Evolutionary conservation across 2,329 filamentous ascomycete species (phyloP).

Genomic region (Fusarium sp.): DNA sequence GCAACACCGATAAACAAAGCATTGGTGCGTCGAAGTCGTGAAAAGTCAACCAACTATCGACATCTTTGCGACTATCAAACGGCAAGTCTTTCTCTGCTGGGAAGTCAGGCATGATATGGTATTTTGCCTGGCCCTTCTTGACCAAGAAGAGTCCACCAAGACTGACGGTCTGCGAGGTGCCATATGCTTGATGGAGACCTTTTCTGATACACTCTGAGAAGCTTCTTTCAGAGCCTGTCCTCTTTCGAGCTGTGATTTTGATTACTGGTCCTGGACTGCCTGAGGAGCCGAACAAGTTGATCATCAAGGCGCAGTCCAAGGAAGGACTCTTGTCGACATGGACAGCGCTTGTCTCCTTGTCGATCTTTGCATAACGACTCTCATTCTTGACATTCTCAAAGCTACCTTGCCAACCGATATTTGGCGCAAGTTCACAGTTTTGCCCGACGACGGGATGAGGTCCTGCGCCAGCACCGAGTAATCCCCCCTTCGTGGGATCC

Average conservation of each 20-base stretch:
- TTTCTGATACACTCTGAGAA: not conserved
- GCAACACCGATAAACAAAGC: rapidly evolving
- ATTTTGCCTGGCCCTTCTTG: not conserved
- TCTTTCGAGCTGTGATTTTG: conserved; percentile 47
- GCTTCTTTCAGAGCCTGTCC: not conserved
- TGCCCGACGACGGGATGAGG: not conserved
- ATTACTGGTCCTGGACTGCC: conserved; percentile 48
- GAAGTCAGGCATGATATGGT: not conserved
- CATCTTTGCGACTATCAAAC: not conserved
- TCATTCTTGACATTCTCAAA: not conserved
- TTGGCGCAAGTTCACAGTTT: not conserved
- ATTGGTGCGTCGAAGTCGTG: not conserved
- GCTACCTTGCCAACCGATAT: not conserved
- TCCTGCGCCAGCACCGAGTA: not conserved
- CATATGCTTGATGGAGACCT: not conserved
- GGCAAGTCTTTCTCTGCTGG: not conserved
- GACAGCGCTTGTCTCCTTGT: conserved; percentile 25
- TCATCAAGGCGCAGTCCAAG: conserved; percentile 53
- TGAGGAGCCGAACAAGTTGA: conserved; percentile 53
- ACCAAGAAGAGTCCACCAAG: not conserved
- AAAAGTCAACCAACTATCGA: not conserved
- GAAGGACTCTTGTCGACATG: conserved; percentile 39
- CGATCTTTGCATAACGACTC: conserved; percentile 39
- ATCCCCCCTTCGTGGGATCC: not conserved
- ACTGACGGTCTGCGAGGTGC: not conserved